Evolutionary conservation across 345 rosid species (phyloP).

Genomic region (Camelina hispida): DNA sequence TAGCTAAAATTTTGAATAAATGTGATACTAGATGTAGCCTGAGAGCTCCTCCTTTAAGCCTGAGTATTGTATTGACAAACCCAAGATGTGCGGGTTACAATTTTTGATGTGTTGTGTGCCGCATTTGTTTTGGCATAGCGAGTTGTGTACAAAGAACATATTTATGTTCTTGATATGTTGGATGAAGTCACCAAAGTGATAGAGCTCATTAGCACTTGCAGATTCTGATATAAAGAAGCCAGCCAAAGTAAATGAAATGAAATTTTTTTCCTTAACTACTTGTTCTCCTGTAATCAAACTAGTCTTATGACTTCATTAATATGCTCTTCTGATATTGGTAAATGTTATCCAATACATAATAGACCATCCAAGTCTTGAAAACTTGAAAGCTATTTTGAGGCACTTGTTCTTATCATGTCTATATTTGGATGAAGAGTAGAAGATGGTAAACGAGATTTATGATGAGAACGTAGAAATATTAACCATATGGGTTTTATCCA

Average conservation of each 20-base stretch:
- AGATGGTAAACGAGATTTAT: not conserved
- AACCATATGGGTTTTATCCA: constrained; percentile 24
- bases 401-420: not conserved
- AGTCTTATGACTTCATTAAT: not conserved
- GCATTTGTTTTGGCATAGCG: not conserved
- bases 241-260: not conserved
- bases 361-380: not conserved
- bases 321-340: not conserved
- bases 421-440: not conserved
- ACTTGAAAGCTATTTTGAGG: not conserved
- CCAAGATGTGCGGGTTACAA: not conserved
- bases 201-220: not conserved
- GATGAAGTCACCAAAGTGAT: constrained; percentile 6
- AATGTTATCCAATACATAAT: not conserved
- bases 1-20: constrained; percentile 11
- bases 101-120: not conserved
- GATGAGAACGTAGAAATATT: constrained; percentile 4
- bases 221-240: not conserved
- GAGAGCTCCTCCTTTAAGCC: not conserved
- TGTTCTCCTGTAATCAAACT: too few species aligned
- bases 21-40: not conserved
- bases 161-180: not conserved
- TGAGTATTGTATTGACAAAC: not conserved
- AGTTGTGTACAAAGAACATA: constrained; percentile 6
- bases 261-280: too few species aligned